A percentile compares a stretch with the other conserved stretches of the same genome.
These are phyloP conservation scores for Ceratocystis diversiconidia DNA, from an alignment of 2,329 filamentous ascomycete genomes.

Conservation along the genomic window DNA sequence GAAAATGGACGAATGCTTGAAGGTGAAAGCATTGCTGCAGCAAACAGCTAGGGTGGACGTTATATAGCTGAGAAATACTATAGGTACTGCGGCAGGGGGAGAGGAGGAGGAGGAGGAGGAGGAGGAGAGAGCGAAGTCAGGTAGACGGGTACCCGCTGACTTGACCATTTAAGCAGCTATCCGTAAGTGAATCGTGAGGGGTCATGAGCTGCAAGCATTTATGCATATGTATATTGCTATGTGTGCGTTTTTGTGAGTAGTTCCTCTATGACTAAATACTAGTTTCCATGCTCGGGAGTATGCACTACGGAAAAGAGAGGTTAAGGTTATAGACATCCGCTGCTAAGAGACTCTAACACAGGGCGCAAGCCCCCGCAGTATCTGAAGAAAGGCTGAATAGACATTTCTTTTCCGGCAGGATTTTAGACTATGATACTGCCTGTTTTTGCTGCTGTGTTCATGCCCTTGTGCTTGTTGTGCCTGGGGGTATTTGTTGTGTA, in stretches of 20 bases:
- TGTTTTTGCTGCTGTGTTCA: neutral
- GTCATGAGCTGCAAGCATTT: neutral
- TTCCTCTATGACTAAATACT: no score
- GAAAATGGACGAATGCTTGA: neutral
- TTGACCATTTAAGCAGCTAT: conserved; percentile 1
- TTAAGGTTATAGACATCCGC: neutral
- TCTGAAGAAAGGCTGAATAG: neutral
- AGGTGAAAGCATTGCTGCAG: neutral
- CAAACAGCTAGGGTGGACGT: neutral
- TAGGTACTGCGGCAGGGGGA: neutral
- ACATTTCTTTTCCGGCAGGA: neutral
- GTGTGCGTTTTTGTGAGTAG: no score
- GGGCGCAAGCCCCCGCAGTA: neutral
- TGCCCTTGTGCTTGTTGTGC: neutral
- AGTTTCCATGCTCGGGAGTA: no score
- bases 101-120: neutral
- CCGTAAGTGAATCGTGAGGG: neutral
- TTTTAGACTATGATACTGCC: neutral
- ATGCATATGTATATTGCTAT: neutral
- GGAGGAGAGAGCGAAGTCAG: neutral
- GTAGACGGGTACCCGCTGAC: neutral
- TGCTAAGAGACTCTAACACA: neutral
- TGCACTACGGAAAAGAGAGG: neutral
- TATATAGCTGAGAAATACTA: neutral
- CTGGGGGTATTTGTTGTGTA: neutral